Evolutionary conservation across 768 basidiomycete species (phyloP), one percentile per base, ranked within the genome.

Genomic region (Xanthoconium stramineum): DNA sequence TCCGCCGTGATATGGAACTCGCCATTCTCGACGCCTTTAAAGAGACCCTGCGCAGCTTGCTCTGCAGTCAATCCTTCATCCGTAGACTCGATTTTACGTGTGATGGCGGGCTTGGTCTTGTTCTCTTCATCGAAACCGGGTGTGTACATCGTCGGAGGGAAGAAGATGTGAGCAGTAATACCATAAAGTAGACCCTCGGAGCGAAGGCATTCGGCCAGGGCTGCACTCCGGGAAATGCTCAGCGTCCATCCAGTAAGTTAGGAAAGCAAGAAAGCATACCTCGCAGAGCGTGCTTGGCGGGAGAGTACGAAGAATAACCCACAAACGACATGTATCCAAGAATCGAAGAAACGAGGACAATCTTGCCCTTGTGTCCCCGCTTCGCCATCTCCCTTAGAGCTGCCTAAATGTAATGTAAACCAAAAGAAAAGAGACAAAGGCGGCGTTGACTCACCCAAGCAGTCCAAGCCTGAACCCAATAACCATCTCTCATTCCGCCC

Each of bases 271-370:
- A 29, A 20, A 17, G 58, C 73, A 42, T 60, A 91, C 93, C 93
- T 73, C 91, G 75, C 7, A 96, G 68, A 9, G 94, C 94, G 62
- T 89, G 88, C 67, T 96, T 96, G 11, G 84, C 87, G 0, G 93
- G 91, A 0, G 89, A 76, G 70, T 96, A 96, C 1, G 84, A 81
- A 2, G 86, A 77, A 62, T 85, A 96, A 0, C 94, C 94, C 4
- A 89, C 73, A 52, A 94, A 82, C 3, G 83, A 80, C 76, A 92
- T 85, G 63, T 85, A 84, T 1, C 85, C 89, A 12, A 94, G 72
- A 6, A 85, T 82, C 0, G 89, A 92, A 1, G 84, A 85, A 28
- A 91, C 81, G 38, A 96, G 82, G 17, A 90, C 76, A 38, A 94
- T 85, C 66, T 88, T 91, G 20, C 88, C 82, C 56, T 81, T 79